A percentile compares a stretch with the other conserved stretches of the same genome.
Evolutionary conservation across 306 rosid species (phyloP).

Genomic region (Hylodesmum podocarpum): DNA sequence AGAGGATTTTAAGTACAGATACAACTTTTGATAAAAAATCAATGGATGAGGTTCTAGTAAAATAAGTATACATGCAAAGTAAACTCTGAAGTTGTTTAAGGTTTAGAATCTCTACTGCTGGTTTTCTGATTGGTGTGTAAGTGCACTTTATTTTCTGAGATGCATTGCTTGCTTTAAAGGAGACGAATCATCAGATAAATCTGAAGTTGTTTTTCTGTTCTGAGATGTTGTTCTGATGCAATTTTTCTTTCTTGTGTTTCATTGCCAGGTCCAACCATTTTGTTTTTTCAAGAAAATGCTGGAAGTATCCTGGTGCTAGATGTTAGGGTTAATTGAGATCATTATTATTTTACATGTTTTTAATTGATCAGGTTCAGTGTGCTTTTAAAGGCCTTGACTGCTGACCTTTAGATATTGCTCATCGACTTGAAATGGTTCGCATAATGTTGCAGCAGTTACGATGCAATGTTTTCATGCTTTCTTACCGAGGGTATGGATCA

Average conservation of each 20-base stretch:
- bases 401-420: constrained; percentile 84
- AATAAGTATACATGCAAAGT: not conserved
- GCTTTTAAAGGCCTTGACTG: constrained; percentile 63
- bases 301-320: constrained; percentile 88
- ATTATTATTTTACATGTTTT: constrained; percentile 19
- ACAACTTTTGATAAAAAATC: not conserved
- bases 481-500: constrained; percentile 83
- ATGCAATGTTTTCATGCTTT: constrained; percentile 96
- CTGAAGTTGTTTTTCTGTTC: constrained; percentile 5
- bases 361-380: constrained; percentile 25
- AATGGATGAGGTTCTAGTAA: not conserved
- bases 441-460: constrained; percentile 80
- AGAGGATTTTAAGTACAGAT: not conserved
- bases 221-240: constrained; percentile 22
- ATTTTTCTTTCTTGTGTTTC: constrained; percentile 30
- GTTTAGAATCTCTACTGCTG: not conserved
- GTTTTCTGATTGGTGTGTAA: not conserved
- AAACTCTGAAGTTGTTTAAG: not conserved
- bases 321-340: constrained; percentile 16
- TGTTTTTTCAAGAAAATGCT: constrained; percentile 99
- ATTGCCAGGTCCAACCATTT: constrained; percentile 87
- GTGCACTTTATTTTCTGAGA: not conserved
- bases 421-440: constrained; percentile 97
- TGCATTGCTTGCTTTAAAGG: not conserved
- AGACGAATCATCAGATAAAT: not conserved